Percentiles rank a stretch among this genome's conserved stretches.
Evolutionary conservation across 805 yeast genomes (phyloP).

Genomic region (Zygosaccharomyces bisporus): DNA sequence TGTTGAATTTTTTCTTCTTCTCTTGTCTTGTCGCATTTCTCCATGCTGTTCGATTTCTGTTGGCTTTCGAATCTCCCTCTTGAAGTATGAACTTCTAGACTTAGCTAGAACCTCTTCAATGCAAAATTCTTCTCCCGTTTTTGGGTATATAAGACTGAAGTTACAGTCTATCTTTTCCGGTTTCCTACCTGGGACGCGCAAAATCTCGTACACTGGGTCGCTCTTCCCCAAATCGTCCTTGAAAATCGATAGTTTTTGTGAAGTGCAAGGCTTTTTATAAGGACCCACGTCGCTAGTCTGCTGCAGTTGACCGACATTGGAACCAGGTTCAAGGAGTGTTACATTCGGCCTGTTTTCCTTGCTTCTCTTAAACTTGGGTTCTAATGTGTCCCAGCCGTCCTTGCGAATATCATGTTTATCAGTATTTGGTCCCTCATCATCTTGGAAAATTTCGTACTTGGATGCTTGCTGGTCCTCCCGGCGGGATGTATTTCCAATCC

Average conservation of each 20-base stretch:
- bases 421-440: neutral
- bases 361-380: constrained; percentile 45
- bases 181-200: constrained; percentile 54
- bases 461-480: neutral
- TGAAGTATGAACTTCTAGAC: constrained; percentile 37
- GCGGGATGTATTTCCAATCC: neutral
- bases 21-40: constrained; percentile 5
- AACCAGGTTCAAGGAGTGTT: constrained; percentile 46
- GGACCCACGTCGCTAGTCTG: constrained; percentile 34
- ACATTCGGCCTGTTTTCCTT: constrained; percentile 63
- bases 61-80: neutral
- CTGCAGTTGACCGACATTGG: constrained; percentile 50
- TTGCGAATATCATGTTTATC: constrained; percentile 10
- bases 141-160: constrained; percentile 52
- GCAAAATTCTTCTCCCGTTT: constrained; percentile 49
- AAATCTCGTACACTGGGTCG: constrained; percentile 45
- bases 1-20: constrained; percentile 8
- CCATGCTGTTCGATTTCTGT: neutral
- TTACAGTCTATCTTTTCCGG: constrained; percentile 59
- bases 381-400: constrained; percentile 46
- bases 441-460: constrained; percentile 12
- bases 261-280: neutral
- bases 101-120: constrained; percentile 62
- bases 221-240: constrained; percentile 38
- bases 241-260: constrained; percentile 38